phyloP scores from a whole-genome alignment of 2,329 filamentous ascomycete genomes.

The Fonsecaea multimorphosa region DNA sequence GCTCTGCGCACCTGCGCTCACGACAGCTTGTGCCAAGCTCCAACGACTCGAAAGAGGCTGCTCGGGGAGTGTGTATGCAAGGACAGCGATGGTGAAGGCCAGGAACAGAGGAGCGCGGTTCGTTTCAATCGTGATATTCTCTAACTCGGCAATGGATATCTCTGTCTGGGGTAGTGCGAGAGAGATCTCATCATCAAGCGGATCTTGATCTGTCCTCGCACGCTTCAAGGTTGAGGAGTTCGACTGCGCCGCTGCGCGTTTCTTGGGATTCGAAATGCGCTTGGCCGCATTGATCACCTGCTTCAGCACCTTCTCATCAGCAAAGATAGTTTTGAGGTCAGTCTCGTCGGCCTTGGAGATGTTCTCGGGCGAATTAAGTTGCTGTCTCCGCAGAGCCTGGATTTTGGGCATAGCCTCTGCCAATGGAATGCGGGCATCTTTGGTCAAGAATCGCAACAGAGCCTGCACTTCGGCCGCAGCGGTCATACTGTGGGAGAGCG shows the following conservation, averaged over 20 bases:
- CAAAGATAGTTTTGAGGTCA: conserved; percentile 51
- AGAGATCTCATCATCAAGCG: conserved; percentile 45
- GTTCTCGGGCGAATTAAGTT: conserved; percentile 50
- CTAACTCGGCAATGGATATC: conserved; percentile 57
- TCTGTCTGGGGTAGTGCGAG: conserved; percentile 45
- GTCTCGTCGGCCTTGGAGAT: conserved; percentile 57
- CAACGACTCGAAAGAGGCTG: conserved; percentile 84
- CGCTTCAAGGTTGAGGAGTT: conserved; percentile 41
- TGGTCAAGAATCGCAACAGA: conserved; percentile 63
- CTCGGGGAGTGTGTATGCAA: conserved; percentile 82
- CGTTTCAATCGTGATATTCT: conserved; percentile 66
- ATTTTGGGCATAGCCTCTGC: conserved; percentile 62
- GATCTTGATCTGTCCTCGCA: conserved; percentile 33
- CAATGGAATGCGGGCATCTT: conserved; percentile 63
- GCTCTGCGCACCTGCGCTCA: conserved; percentile 77
- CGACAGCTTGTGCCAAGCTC: conserved; percentile 81
- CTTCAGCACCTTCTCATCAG: conserved; percentile 62
- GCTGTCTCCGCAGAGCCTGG: conserved; percentile 59
- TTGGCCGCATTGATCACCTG: conserved; percentile 65
- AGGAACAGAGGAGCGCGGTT: conserved; percentile 83
- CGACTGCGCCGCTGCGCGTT: conserved; percentile 51
- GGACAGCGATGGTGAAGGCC: conserved; percentile 74
- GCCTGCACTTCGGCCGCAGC: conserved; percentile 49
- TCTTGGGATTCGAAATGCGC: conserved; percentile 58
- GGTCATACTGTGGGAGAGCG: conserved; percentile 13